Conservation (phyloP, 2,329 filamentous ascomycete genomes). For the Trichophyton benhamiae region DNA sequence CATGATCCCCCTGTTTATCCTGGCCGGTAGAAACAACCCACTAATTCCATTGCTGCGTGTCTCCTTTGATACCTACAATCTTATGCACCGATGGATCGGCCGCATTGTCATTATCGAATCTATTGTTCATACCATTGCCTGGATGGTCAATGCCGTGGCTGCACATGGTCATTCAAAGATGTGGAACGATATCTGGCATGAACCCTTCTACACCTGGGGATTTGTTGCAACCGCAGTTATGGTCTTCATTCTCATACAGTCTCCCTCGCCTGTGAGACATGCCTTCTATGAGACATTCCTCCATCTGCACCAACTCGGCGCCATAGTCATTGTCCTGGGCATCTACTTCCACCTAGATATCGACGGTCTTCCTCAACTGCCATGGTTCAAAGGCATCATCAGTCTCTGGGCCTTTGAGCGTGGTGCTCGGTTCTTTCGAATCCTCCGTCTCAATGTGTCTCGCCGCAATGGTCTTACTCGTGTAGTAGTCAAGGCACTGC, state of each 20-base stretch:
- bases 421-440: slow-evolving; percentile 35
- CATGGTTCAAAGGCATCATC: slow-evolving; percentile 28
- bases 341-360: slow-evolving; percentile 34
- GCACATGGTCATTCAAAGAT: slow-evolving; percentile 50
- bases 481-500: slow-evolving; percentile 47
- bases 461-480: slow-evolving; percentile 37
- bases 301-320: slow-evolving; percentile 36
- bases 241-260: slow-evolving; percentile 32
- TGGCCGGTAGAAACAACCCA: slow-evolving; percentile 87
- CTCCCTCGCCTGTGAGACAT: slow-evolving; percentile 34
- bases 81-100: slow-evolving; percentile 73
- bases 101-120: slow-evolving; percentile 61
- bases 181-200: slow-evolving; percentile 22
- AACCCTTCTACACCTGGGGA: slow-evolving; percentile 35
- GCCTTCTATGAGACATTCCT: slow-evolving; percentile 38
- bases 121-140: slow-evolving; percentile 59
- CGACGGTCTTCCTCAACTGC: slow-evolving; percentile 31
- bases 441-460: slow-evolving; percentile 44
- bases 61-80: slow-evolving; percentile 94
- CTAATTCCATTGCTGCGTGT: slow-evolving; percentile 70
- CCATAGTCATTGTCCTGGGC: slow-evolving; percentile 32
- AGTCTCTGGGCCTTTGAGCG: slow-evolving; percentile 34
- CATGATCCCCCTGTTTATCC: slow-evolving; percentile 79
- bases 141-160: slow-evolving; percentile 61
- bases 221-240: slow-evolving; percentile 33